A percentile compares a stretch with the other conserved stretches of the same genome.
These are phyloP conservation scores for Parathielavia hyrcaniae DNA, from an alignment of 495 filamentous ascomycete species.

Conservation along the genomic window DNA sequence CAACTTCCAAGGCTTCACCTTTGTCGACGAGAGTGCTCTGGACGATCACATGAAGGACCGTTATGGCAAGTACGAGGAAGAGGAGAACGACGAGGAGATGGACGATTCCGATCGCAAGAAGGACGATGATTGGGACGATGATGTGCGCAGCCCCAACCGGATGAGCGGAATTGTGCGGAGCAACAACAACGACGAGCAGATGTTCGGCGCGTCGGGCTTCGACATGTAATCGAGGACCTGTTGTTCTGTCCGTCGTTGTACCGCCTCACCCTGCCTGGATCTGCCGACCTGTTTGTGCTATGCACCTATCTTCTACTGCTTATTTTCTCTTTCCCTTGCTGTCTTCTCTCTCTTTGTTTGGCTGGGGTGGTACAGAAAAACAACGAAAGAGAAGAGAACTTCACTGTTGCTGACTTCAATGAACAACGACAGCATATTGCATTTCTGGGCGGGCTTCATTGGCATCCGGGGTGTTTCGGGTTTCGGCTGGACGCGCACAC, in stretches of 20 bases:
- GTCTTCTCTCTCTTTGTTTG: neutral
- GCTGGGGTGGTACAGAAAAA: slow-evolving; percentile 19
- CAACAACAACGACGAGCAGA: slow-evolving; percentile 57
- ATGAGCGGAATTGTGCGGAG: slow-evolving; percentile 72
- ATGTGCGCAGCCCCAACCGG: slow-evolving; percentile 47
- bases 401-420: slow-evolving; percentile 25
- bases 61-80: slow-evolving; percentile 62
- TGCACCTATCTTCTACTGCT: neutral
- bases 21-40: slow-evolving; percentile 93
- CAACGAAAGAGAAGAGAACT: slow-evolving; percentile 18
- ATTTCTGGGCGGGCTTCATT: slow-evolving; percentile 30
- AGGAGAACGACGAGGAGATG: slow-evolving; percentile 37
- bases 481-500: slow-evolving; percentile 16
- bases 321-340: slow-evolving; percentile 6
- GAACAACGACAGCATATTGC: slow-evolving; percentile 27
- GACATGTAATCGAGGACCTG: slow-evolving; percentile 37
- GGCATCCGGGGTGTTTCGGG: slow-evolving; percentile 21
- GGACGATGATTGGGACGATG: slow-evolving; percentile 47
- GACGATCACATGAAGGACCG: slow-evolving; percentile 74
- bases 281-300: neutral
- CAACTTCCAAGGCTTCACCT: slow-evolving; percentile 97
- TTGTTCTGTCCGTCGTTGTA: neutral
- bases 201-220: slow-evolving; percentile 70
- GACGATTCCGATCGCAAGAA: slow-evolving; percentile 42
- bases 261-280: neutral